phyloP scores from a whole-genome alignment of 805 yeast genomes.

The Pichia manshurica region DNA sequence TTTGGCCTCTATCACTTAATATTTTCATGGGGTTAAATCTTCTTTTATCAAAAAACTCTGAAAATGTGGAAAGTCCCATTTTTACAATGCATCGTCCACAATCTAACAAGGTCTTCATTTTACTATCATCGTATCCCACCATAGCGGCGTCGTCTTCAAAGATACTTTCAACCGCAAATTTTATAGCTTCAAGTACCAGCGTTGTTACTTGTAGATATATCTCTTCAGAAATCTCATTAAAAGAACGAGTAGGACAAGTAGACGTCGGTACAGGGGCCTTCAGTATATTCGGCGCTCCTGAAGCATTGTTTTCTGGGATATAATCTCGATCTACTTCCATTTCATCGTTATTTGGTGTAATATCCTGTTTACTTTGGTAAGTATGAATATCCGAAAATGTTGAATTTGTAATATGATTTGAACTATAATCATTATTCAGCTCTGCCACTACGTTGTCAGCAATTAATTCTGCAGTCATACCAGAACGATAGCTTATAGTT shows the following conservation, averaged over 20 bases:
- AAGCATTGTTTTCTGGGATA: not conserved
- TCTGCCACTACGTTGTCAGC: slow-evolving; percentile 37
- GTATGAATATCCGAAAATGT: slow-evolving; percentile 7
- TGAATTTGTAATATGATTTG: not conserved
- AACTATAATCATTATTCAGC: not conserved
- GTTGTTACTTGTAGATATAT: slow-evolving; percentile 37
- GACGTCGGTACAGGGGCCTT: not conserved
- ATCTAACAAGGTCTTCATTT: slow-evolving; percentile 34
- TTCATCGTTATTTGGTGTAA: not conserved
- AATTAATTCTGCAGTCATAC: slow-evolving; percentile 41
- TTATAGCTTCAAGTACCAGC: slow-evolving; percentile 42
- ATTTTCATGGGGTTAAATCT: slow-evolving; percentile 18
- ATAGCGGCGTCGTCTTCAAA: slow-evolving; percentile 55
- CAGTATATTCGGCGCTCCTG: not conserved
- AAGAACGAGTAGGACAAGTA: not conserved
- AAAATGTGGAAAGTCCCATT: slow-evolving; percentile 55
- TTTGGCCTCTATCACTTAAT: slow-evolving; percentile 20
- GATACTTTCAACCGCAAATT: slow-evolving; percentile 43
- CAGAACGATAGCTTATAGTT: slow-evolving; percentile 51
- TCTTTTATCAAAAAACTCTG: slow-evolving; percentile 36
- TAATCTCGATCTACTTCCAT: not conserved
- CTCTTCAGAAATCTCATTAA: not conserved
- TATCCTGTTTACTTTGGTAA: not conserved
- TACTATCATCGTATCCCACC: slow-evolving; percentile 40
- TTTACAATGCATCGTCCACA: slow-evolving; percentile 38